Evolutionary conservation across 1,139 yeast genomes (phyloP).

Genomic region (Taphrina communis): DNA sequence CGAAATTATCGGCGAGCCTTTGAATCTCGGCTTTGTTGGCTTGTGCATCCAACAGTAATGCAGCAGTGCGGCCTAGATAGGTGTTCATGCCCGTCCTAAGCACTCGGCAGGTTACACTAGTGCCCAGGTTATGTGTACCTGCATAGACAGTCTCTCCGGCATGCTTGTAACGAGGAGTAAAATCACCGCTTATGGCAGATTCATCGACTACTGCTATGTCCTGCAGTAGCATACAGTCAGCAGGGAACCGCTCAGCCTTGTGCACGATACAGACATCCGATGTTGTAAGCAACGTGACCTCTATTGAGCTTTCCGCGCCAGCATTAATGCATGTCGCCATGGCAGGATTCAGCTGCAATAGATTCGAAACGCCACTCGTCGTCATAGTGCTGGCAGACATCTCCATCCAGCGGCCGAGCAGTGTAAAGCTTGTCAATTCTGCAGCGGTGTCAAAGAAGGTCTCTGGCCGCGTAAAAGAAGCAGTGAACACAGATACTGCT

Average conservation of each 20-base stretch:
- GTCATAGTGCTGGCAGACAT: constrained; percentile 93
- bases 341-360: constrained; percentile 80
- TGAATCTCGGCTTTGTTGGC: constrained; percentile 88
- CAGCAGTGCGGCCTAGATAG: constrained; percentile 82
- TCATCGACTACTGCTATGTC: constrained; percentile 88
- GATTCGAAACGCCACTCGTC: constrained; percentile 78
- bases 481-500: constrained; percentile 55
- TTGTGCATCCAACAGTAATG: constrained; percentile 87
- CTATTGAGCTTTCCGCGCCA: constrained; percentile 48
- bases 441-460: constrained; percentile 85
- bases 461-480: constrained; percentile 61
- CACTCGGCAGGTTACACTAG: constrained; percentile 71
- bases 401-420: constrained; percentile 89
- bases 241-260: constrained; percentile 89
- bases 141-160: constrained; percentile 74
- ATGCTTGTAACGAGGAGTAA: constrained; percentile 69
- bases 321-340: constrained; percentile 67
- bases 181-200: constrained; percentile 87
- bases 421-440: constrained; percentile 81
- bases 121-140: constrained; percentile 82
- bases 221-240: constrained; percentile 78
- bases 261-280: constrained; percentile 76
- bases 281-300: constrained; percentile 72
- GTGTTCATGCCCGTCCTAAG: constrained; percentile 79
- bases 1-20: constrained; percentile 80